Evolutionary conservation across 208 protist genomes (phyloP).

Genomic region (Leishmania arabica): DNA sequence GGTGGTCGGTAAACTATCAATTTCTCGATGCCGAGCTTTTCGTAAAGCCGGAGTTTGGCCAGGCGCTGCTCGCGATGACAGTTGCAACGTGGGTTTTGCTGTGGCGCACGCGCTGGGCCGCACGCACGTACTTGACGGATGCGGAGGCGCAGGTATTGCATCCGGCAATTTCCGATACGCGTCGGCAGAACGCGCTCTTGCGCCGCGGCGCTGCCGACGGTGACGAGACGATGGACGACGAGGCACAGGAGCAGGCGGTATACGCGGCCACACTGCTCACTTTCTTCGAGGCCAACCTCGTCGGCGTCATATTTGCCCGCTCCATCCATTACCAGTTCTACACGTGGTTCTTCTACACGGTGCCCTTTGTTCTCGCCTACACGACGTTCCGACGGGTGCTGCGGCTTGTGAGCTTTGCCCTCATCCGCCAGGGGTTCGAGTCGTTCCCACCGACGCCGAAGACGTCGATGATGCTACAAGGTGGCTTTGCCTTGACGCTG

Average conservation of each 20-base stretch:
- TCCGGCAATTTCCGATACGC: conserved; percentile 17
- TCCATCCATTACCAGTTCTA: conserved; percentile 96
- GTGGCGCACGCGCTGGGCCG: conserved; percentile 54
- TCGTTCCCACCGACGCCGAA: conserved; percentile 55
- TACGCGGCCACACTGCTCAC: conserved; percentile 54
- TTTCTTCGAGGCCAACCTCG: conserved; percentile 90
- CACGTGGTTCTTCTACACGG: conserved; percentile 89
- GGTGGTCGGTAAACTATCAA: conserved; percentile 84
- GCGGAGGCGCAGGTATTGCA: conserved; percentile 11
- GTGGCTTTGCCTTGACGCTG: conserved; percentile 42
- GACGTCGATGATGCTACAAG: conserved; percentile 49
- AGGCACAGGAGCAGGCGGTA: conserved; percentile 19
- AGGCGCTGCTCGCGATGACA: conserved; percentile 48
- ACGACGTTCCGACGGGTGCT: conserved; percentile 44
- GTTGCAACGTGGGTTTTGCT: conserved; percentile 58
- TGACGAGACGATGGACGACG: conserved; percentile 14
- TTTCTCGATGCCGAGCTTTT: conserved; percentile 67
- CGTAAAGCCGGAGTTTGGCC: conserved; percentile 38
- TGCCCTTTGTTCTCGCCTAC: conserved; percentile 71
- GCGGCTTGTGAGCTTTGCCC: conserved; percentile 31
- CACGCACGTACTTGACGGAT: conserved; percentile 33
- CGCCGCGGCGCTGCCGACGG: background rate
- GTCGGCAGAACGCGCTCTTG: background rate
- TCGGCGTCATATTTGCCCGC: conserved; percentile 88
- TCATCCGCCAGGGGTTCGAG: conserved; percentile 68